Base-by-base conservation (phyloP, 345 rosid species). In the Passiflora organensis region DNA sequence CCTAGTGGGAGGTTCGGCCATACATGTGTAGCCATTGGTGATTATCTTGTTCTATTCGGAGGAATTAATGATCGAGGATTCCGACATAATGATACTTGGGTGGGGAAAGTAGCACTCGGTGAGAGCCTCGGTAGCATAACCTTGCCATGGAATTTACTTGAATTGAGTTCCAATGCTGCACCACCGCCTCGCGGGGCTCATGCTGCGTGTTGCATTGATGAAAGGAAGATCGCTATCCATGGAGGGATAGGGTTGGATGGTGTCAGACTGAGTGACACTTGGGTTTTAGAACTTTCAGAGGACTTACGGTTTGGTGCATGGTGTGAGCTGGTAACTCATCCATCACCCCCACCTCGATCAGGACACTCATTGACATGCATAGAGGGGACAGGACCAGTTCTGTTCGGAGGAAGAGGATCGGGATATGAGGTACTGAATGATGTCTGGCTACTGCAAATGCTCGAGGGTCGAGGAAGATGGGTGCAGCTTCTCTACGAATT, bases 1-100 rank as follows among this genome's bases (percentile, higher is more conserved):
- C 99, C 91, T 1, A 84, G 94, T 51, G 96, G 99, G 45, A 80
- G 99, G 75, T 93, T 93, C 19, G 99, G 99, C 41, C 99, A 93
- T 58, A 72, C 96, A 9, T 84, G 96, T 66, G 72, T 82, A 1
- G 77, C 69, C 24, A 62, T 84, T 19, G 83, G 80, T 5, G 72
- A 82, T 58, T 15, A 49, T 58, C 78, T 93, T 34, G 74, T 93
- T 32, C 75, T 93, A 8, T 93, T 88, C 13, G 99, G 99, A 62
- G 99, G 99, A 52, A 88, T 93, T 55, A 79, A 88, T 13, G 99
- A 93, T 74, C 72, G 76, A 34, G 99, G 99, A 18, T 66, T 68
- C 63, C 83, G 99, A 38, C 80, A 82, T 21, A 86, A 71, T 46
- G 99, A 93, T 72, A 86, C 94, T 20, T 93, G 95, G 99, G 64